These are phyloP conservation scores for Carex cristatella DNA, from an alignment of 176 grass and related monocot species.

Conservation along the genomic window DNA sequence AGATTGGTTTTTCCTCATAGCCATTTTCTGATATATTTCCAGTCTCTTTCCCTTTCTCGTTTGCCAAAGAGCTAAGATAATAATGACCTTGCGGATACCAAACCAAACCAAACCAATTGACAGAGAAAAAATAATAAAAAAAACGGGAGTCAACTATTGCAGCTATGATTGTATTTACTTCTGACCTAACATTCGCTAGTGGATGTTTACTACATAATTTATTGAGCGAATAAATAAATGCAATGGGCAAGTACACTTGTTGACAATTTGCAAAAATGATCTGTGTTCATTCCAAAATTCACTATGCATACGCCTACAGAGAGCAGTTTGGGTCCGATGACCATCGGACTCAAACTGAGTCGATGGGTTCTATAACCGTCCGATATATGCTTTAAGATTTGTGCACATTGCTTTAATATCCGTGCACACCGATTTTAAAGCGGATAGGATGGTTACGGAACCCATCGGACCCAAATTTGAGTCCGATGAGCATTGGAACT, in stretches of 20 bases:
- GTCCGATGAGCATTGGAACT: too few relatives aligned
- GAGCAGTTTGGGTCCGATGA: too few relatives aligned
- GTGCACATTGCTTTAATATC: too few relatives aligned
- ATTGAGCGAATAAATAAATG: not conserved
- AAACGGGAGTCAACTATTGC: not conserved
- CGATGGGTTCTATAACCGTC: too few relatives aligned
- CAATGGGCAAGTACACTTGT: not conserved
- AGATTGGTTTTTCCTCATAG: slow-evolving; percentile 11
- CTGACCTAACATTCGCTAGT: not conserved
- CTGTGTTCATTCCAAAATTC: not conserved
- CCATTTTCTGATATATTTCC: slow-evolving; percentile 15
- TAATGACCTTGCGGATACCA: not conserved
- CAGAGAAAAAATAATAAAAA: not conserved
- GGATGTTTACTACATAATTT: not conserved
- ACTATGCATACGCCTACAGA: not conserved
- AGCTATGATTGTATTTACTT: not conserved
- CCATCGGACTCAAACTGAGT: too few relatives aligned
- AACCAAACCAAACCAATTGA: not conserved
- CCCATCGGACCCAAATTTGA: too few relatives aligned
- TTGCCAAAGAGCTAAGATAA: not conserved
- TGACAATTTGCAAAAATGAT: not conserved
- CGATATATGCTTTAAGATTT: too few relatives aligned
- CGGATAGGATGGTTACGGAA: too few relatives aligned
- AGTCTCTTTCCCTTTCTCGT: slow-evolving; percentile 1
- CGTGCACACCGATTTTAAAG: too few relatives aligned